A percentile compares a stretch with the other conserved stretches of the same genome.
These are phyloP conservation scores for Neurospora cerealis DNA, from an alignment of 495 filamentous ascomycete species.

Conservation along the genomic window DNA sequence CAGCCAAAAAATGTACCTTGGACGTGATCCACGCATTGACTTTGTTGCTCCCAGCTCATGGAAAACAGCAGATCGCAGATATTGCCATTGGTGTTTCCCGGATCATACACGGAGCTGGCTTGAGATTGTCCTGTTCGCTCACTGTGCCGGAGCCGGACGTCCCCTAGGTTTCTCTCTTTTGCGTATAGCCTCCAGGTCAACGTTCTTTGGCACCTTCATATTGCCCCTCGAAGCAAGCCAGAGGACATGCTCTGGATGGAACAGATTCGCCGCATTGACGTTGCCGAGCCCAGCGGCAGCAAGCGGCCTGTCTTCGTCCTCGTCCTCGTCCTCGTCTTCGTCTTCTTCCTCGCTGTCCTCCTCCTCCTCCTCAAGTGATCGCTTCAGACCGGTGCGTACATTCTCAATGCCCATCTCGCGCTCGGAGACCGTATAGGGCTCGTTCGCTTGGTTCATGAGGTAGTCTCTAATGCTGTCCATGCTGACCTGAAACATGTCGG, in stretches of 20 bases:
- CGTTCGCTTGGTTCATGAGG: slow-evolving; percentile 38
- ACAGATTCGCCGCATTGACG: neutral
- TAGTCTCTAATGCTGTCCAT: slow-evolving; percentile 27
- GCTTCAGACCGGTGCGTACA: slow-evolving; percentile 58
- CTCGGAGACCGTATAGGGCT: slow-evolving; percentile 59
- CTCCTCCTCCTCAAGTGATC: slow-evolving; percentile 48
- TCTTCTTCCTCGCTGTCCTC: slow-evolving; percentile 43
- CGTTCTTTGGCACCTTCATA: slow-evolving; percentile 15
- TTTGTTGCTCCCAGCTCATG: neutral
- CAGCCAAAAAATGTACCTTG: neutral
- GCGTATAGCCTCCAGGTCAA: slow-evolving; percentile 13
- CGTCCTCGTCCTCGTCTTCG: slow-evolving; percentile 46
- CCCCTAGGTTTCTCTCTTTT: neutral
- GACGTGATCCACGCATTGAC: neutral
- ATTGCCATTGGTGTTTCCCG: neutral
- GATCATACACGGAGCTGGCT: neutral
- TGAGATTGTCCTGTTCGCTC: neutral
- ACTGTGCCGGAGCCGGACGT: neutral
- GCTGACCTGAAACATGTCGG: slow-evolving; percentile 29
- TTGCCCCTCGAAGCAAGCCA: slow-evolving; percentile 28
- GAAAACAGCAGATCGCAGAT: neutral
- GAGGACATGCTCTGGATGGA: slow-evolving; percentile 20
- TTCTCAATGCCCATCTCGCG: slow-evolving; percentile 54
- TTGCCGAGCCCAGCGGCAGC: neutral
- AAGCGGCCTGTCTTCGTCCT: slow-evolving; percentile 27